These are phyloP conservation scores for Pseudogymnoascus sp. DNA, from an alignment of 2,329 filamentous ascomycete genomes.

Conservation along the genomic window DNA sequence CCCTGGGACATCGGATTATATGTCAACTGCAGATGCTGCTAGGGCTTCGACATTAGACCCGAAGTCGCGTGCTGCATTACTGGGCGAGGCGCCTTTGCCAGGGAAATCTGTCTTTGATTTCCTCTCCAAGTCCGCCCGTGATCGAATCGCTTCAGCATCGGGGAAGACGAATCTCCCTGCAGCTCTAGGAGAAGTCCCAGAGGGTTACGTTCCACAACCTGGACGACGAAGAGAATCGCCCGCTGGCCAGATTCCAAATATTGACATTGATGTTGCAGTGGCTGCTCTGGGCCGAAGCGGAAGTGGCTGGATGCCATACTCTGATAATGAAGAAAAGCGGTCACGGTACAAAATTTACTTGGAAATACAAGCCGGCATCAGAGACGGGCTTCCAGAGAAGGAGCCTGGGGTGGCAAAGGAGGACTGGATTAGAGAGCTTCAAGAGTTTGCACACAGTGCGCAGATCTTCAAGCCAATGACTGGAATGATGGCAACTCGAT, in stretches of 20 bases:
- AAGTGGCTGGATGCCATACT: constrained; percentile 71
- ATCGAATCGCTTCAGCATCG: constrained; percentile 65
- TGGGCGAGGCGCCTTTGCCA: constrained; percentile 74
- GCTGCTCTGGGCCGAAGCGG: constrained; percentile 59
- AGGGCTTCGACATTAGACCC: constrained; percentile 69
- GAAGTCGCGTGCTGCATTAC: constrained; percentile 64
- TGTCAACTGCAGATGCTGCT: constrained; percentile 69
- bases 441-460: constrained; percentile 63
- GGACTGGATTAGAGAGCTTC: constrained; percentile 73
- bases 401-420: constrained; percentile 43
- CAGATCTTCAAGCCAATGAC: constrained; percentile 86
- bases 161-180: constrained; percentile 71
- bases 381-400: constrained; percentile 47
- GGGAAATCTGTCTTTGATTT: constrained; percentile 96
- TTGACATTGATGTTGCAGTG: constrained; percentile 59
- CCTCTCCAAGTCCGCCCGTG: constrained; percentile 67
- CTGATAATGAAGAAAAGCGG: constrained; percentile 71
- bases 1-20: constrained; percentile 36
- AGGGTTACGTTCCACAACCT: constrained; percentile 54
- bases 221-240: constrained; percentile 53
- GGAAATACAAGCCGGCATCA: constrained; percentile 62
- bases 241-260: constrained; percentile 49
- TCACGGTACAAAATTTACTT: constrained; percentile 75
- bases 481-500: constrained; percentile 85
- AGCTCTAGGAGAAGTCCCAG: constrained; percentile 65